These are phyloP conservation scores for Kurtzmaniella fragi DNA, from an alignment of 805 yeast species.

Conservation along the genomic window DNA sequence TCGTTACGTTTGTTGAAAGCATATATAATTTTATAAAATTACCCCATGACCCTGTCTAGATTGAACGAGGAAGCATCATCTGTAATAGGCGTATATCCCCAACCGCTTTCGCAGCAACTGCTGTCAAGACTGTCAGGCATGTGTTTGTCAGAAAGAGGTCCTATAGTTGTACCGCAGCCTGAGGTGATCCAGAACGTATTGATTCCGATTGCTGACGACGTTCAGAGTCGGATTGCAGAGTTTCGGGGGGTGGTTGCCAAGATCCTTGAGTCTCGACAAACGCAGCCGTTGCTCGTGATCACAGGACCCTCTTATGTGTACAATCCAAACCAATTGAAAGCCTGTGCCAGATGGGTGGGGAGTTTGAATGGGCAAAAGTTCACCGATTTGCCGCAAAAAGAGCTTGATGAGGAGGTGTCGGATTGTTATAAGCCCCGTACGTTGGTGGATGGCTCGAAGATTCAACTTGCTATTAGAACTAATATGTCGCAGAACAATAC, in stretches of 20 bases:
- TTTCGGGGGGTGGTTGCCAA: slow-evolving; percentile 22
- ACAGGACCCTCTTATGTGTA: slow-evolving; percentile 35
- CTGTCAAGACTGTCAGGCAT: slow-evolving; percentile 11
- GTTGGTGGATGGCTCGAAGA: background rate
- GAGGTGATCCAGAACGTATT: slow-evolving; percentile 38
- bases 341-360: slow-evolving; percentile 40
- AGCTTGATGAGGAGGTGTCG: background rate
- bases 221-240: slow-evolving; percentile 22
- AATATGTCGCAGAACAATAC: too few relatives aligned
- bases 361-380: slow-evolving; percentile 12
- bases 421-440: too few relatives aligned
- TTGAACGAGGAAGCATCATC: slow-evolving; percentile 1
- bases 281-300: slow-evolving; percentile 26
- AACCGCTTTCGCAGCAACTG: too few relatives aligned
- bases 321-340: slow-evolving; percentile 26
- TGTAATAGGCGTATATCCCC: background rate
- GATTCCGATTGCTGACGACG: slow-evolving; percentile 26
- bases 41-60: background rate
- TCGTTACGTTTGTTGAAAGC: background rate
- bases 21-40: too few relatives aligned
- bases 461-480: too few relatives aligned
- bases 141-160: slow-evolving; percentile 24
- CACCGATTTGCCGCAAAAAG: slow-evolving; percentile 3
- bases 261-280: slow-evolving; percentile 6
- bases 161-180: slow-evolving; percentile 37